Evolutionary conservation across 352 stramenopile species (phyloP).

Genomic region (Albugo laibachii): DNA sequence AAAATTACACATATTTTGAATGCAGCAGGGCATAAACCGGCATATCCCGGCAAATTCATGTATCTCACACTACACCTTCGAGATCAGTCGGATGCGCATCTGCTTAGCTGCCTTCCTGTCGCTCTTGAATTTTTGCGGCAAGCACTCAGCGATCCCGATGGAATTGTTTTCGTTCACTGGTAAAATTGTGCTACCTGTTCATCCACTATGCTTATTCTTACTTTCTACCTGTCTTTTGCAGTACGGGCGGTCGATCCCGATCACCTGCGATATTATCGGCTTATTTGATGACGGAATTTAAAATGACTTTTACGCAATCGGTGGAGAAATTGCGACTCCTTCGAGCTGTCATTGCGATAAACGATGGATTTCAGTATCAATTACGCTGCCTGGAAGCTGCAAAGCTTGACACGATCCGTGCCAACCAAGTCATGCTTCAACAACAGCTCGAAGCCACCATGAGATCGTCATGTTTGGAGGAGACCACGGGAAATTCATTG

Average conservation of each 20-base stretch:
- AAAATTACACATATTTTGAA: slow-evolving; percentile 77
- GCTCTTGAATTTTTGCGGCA: slow-evolving; percentile 65
- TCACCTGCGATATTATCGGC: slow-evolving; percentile 60
- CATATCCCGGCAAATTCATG: slow-evolving; percentile 73
- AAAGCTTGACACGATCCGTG: slow-evolving; percentile 41
- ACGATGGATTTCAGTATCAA: slow-evolving; percentile 63
- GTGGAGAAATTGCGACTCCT: slow-evolving; percentile 23
- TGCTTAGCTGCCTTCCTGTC: slow-evolving; percentile 69
- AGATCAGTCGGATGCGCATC: slow-evolving; percentile 78
- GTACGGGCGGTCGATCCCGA: slow-evolving; percentile 53
- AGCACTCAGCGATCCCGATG: slow-evolving; percentile 18
- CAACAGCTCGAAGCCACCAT: slow-evolving; percentile 18
- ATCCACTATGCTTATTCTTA: neutral
- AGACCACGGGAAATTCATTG: slow-evolving; percentile 9
- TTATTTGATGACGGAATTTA: slow-evolving; percentile 59
- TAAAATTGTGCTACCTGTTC: slow-evolving; percentile 4
- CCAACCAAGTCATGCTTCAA: slow-evolving; percentile 38
- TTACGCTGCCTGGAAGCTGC: slow-evolving; percentile 51
- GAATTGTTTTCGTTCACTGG: slow-evolving; percentile 72
- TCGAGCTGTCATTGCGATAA: slow-evolving; percentile 10
- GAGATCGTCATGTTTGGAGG: slow-evolving; percentile 12
- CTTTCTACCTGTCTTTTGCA: slow-evolving; percentile 4
- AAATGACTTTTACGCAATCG: slow-evolving; percentile 27
- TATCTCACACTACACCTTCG: slow-evolving; percentile 80
- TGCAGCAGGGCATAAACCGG: slow-evolving; percentile 62